A percentile compares a stretch with the other conserved stretches of the same genome.
phyloP scores from a whole-genome alignment of 805 yeast species.

The Wickerhamiella kurtzmanii region DNA sequence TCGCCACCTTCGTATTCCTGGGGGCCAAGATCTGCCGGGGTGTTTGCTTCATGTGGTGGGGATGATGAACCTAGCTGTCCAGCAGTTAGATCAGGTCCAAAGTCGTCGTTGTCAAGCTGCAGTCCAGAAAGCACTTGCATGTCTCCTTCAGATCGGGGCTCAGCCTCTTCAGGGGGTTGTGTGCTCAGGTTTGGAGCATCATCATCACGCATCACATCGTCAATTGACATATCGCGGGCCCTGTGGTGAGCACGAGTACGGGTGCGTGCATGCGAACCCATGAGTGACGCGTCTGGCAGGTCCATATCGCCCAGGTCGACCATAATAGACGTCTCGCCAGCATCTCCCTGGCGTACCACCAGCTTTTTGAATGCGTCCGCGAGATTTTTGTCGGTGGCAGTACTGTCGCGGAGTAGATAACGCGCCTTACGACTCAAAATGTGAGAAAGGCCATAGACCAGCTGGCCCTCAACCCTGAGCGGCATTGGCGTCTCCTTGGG shows the following conservation, averaged over 20 bases:
- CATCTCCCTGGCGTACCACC: background rate
- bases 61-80: background rate
- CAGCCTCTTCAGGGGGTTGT: slow-evolving; percentile 2
- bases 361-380: slow-evolving; percentile 10
- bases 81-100: background rate
- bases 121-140: slow-evolving; percentile 2
- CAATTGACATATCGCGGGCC: slow-evolving; percentile 10
- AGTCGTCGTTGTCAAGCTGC: background rate
- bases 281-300: background rate
- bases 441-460: slow-evolving; percentile 13
- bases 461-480: slow-evolving; percentile 16
- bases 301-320: background rate
- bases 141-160: slow-evolving; percentile 8
- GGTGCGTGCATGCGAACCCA: background rate
- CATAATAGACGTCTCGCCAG: background rate
- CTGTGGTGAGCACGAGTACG: background rate
- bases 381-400: slow-evolving; percentile 7
- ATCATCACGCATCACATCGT: slow-evolving; percentile 11
- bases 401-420: slow-evolving; percentile 9
- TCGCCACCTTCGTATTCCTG: slow-evolving; percentile 4
- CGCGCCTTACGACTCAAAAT: slow-evolving; percentile 10
- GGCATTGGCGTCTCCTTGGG: slow-evolving; percentile 2
- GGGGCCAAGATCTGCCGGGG: background rate
- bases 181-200: slow-evolving; percentile 3
- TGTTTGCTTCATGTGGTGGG: background rate